Base-by-base conservation (phyloP, 1,284 basidiomycete genomes). In the Trametes hirsuta region DNA sequence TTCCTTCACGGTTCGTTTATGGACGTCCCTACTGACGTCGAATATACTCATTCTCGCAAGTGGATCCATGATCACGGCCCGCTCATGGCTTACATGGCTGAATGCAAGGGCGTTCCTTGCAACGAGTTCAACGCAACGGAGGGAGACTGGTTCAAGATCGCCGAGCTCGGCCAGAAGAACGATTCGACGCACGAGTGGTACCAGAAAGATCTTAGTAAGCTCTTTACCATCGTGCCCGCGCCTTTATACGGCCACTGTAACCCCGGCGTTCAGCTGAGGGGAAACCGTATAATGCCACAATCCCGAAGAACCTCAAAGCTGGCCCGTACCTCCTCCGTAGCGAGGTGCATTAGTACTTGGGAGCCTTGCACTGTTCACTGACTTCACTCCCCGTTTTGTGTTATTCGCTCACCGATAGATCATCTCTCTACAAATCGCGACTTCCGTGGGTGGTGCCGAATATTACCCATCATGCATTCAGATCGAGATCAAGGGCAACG, bases 301-400 rank as follows among this genome's bases (percentile, higher is more conserved):
- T 91, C 54, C 89, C 89, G 2, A 56, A 68, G 21, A 80, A 76
- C 56, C 74, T 91, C 56, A 76, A 79, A 0, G 70, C 86, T 0
- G 90, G 90, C 2, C 76, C 84, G 67, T 92, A 91, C 70, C 78
- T 92, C 58, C 72, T 91, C 64, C 85, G 90, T 3, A 83, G 87
- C 69, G 89, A 91, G 65, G 65, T 64, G 12, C 6, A 15, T 30
- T 25, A 6, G 22, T 30, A 30, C 30, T 8, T 8, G 30, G 8
- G 30, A 30, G 30, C 30, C 8, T 30, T 8, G 30, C 4, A 8
- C 30, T 4, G 5, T 30, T 8, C 4, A 30, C 30, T 30, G 30
- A 30, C 8, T 30, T 5, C 30, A 8, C 30, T 30, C 30, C 5
- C 30, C 30, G 30, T 30, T 4, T 30, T 30, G 5, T 30, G 8